A percentile compares a stretch with the other conserved stretches of the same genome.
These are phyloP conservation scores for Perilla frutescens DNA, from an alignment of 257 asterid genomes.

Conservation along the genomic window DNA sequence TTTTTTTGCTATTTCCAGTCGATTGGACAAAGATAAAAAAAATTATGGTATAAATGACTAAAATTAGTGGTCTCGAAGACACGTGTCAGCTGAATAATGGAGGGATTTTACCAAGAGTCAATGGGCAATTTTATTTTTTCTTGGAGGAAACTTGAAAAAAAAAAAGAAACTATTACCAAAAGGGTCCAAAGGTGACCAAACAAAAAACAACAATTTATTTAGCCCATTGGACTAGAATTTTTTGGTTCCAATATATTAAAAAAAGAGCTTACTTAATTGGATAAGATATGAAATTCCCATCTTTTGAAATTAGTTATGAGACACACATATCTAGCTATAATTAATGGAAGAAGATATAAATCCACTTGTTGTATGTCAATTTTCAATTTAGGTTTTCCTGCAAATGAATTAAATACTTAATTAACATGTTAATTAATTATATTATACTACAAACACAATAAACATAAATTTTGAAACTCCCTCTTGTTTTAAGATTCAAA, in stretches of 20 bases:
- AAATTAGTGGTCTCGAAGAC: too few species aligned
- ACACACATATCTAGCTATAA: not conserved
- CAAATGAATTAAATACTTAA: constrained; percentile 31
- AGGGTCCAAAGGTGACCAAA: constrained; percentile 1
- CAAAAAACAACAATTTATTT: not conserved
- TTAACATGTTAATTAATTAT: not conserved
- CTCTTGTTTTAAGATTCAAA: constrained; percentile 28
- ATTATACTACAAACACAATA: not conserved
- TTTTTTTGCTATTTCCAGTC: too few species aligned
- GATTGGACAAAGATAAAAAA: too few species aligned
- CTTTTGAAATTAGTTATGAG: not conserved
- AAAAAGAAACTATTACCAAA: not conserved
- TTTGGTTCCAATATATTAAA: constrained; percentile 4
- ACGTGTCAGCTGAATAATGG: too few species aligned
- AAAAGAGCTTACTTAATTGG: not conserved
- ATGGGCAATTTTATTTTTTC: not conserved
- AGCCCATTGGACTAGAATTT: constrained; percentile 23
- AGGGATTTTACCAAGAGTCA: not conserved
- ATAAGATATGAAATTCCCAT: not conserved
- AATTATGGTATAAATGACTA: too few species aligned
- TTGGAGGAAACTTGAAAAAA: not conserved
- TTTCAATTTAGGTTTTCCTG: constrained; percentile 43
- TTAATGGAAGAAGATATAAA: constrained; percentile 43
- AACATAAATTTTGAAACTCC: not conserved
- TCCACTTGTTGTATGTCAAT: constrained; percentile 43